Percentiles rank a stretch among this genome's conserved stretches.
Evolutionary conservation across 352 stramenopile genomes (phyloP).

Genomic region (Hyaloperonospora arabidopsidis): DNA sequence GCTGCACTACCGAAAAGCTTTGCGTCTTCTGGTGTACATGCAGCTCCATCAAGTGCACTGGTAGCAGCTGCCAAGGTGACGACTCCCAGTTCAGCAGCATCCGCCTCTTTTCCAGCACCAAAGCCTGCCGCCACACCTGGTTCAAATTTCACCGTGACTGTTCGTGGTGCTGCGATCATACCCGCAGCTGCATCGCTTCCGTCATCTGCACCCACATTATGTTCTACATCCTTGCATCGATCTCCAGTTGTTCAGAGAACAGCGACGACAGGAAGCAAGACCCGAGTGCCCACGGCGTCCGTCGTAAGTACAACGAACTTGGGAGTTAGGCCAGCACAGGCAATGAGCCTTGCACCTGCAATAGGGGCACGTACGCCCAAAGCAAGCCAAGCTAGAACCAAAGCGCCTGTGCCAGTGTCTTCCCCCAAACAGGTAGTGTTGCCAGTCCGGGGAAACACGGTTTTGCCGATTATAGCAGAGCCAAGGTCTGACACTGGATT

Average conservation of each 20-base stretch:
- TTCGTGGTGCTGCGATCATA: no score
- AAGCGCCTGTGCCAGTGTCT: neutral
- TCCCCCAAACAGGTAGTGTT: no score
- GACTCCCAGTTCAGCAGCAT: slow-evolving; percentile 1
- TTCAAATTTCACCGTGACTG: neutral
- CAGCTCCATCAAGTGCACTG: slow-evolving; percentile 1
- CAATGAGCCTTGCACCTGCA: neutral
- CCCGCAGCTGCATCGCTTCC: no score
- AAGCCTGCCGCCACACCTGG: neutral
- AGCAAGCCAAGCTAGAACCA: neutral
- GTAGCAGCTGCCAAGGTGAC: neutral
- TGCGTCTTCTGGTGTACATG: neutral
- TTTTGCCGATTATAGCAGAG: neutral
- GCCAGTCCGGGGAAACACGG: no score
- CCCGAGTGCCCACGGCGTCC: neutral
- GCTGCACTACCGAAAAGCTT: slow-evolving; percentile 2
- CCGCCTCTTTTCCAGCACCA: neutral
- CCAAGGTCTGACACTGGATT: slow-evolving; percentile 1
- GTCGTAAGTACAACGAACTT: neutral
- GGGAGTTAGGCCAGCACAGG: neutral
- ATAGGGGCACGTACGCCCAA: neutral
- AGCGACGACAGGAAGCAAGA: neutral
- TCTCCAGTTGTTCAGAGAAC: no score
- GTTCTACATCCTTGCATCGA: no score
- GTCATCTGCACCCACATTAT: no score